phyloP scores from a whole-genome alignment of 2,329 filamentous ascomycete species.

The Botrytis byssoidea region DNA sequence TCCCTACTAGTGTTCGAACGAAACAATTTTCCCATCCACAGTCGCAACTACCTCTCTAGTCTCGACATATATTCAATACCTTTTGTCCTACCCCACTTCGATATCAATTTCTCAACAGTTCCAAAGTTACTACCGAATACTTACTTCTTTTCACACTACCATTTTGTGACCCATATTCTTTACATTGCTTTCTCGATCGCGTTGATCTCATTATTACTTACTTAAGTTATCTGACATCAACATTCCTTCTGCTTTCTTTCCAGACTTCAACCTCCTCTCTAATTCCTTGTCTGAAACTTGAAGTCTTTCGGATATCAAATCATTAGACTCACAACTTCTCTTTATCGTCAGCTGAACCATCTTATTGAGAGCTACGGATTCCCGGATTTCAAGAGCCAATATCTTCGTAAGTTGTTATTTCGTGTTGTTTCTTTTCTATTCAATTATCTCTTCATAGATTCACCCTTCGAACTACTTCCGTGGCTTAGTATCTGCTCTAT shows the following conservation, averaged over 20 bases:
- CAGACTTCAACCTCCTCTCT: not conserved
- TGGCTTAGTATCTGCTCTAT: not conserved
- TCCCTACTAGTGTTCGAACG: not conserved
- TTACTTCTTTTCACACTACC: not conserved
- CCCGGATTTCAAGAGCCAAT: not conserved
- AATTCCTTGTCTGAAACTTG: not conserved
- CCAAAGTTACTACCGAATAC: not conserved
- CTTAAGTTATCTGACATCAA: not conserved
- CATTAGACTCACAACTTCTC: not conserved
- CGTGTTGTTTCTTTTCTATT: not conserved
- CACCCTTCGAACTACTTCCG: not conserved
- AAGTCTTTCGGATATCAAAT: not conserved
- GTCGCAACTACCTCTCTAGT: constrained; percentile 1
- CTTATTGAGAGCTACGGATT: not conserved
- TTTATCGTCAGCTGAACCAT: not conserved
- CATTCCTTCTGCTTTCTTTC: not conserved
- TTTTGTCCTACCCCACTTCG: not conserved
- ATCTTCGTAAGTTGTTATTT: not conserved
- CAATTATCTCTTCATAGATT: not conserved
- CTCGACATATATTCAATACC: not conserved
- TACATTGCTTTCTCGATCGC: not conserved
- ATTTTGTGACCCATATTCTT: not conserved
- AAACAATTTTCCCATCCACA: not conserved
- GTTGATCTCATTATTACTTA: not conserved
- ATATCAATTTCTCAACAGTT: not conserved